Evolutionary conservation across 116 monocot species (phyloP).

Genomic region (Cymodocea nodosa): DNA sequence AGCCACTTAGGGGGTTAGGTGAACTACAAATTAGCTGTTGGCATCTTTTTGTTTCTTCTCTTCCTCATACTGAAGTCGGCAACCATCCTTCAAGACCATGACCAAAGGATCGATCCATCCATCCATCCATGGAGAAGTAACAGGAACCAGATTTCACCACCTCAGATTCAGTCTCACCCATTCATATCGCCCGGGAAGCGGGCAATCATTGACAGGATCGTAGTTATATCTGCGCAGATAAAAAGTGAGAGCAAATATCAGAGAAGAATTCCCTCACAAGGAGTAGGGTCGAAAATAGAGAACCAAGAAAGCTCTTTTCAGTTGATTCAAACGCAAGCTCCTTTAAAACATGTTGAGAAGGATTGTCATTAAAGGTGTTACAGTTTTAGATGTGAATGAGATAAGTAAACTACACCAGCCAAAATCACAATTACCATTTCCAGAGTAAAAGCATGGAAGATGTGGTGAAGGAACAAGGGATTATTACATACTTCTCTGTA

Average conservation of each 20-base stretch:
- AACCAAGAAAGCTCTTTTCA: too few relatives aligned
- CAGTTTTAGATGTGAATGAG: not conserved
- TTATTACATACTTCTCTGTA: slow-evolving; percentile 37
- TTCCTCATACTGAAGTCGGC: not conserved
- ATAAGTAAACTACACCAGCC: not conserved
- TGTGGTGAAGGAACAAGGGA: too few relatives aligned
- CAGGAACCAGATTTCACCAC: not conserved
- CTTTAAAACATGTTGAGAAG: too few relatives aligned
- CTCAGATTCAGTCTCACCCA: slow-evolving; percentile 42
- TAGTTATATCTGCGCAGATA: slow-evolving; percentile 42
- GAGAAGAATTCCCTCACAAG: not conserved
- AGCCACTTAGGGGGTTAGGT: too few relatives aligned
- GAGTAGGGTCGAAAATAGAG: too few relatives aligned
- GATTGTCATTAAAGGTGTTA: not conserved
- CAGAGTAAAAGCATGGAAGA: too few relatives aligned
- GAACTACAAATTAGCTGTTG: too few relatives aligned
- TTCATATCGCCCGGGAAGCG: slow-evolving; percentile 46
- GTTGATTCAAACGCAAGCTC: too few relatives aligned
- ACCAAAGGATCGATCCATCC: too few relatives aligned
- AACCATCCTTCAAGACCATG: not conserved
- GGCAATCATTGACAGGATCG: slow-evolving; percentile 46
- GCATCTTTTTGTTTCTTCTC: too few relatives aligned
- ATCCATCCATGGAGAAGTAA: not conserved
- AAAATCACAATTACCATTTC: too few relatives aligned
- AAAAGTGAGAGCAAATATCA: not conserved